Base-by-base conservation (phyloP, 139 green algal genomes). In the Picochlorum sp. region DNA sequence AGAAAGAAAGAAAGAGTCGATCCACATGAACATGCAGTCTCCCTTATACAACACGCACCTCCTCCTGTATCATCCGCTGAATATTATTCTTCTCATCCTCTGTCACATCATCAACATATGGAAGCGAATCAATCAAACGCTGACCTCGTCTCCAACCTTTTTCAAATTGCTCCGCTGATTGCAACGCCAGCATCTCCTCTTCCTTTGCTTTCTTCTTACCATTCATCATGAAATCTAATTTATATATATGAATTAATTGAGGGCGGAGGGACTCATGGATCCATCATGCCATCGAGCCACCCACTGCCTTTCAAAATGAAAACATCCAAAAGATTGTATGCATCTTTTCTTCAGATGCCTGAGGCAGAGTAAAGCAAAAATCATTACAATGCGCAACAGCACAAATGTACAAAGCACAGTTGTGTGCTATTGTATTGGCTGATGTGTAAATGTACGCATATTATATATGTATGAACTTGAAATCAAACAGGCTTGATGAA, bases 21-120 rank as follows among this genome's bases (percentile, higher is more conserved):
- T 30, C 6, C 28, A 4, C 28, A 6, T 30, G 28, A 30, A 30
- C 28, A 30, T 30, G 28, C 28, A 30, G 28, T 6, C 28, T 30
- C 28, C 28, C 28, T 21, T 6, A 28, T 59, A 30, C 11, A 15
- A 34, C 20, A n/a, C 62, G 45, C 54, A 87, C 79, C 79, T 95
- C 87, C 32, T 89, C 84, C 58, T 86, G 71, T 21, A 95, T 86
- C 10, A 92, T 60, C n/a, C 67, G 52, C 3, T 91, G 78, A 3
- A 89, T 85, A 16, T 64, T 32, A 52, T 16, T 15, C 10, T 69
- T 69, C 13, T 85, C 75, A 5, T 81, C 74, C 1, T 67, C 41
- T 5, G 69, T 71, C 6, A 91, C 62, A 10, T 56, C 45, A 65
- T 94, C 87, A 0, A 91, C 72, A 44, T 94, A 94, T 2, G 87